A percentile compares a stretch with the other conserved stretches of the same genome.
Evolutionary conservation across 202 grass and related monocot species (phyloP).

Genomic region (Digitaria exilis): DNA sequence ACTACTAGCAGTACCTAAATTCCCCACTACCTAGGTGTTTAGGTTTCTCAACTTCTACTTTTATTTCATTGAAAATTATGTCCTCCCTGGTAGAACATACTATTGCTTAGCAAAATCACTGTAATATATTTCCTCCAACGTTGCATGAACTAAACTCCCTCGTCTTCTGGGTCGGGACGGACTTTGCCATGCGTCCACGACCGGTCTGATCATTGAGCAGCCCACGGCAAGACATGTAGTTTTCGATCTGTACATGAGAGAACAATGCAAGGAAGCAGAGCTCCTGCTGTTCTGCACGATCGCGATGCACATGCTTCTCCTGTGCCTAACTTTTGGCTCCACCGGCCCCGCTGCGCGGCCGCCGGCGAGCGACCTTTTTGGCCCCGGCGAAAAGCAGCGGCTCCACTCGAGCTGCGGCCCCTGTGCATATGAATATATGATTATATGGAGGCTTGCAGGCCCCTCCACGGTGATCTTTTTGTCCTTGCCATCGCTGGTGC

Average conservation of each 20-base stretch:
- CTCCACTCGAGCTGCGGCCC: neutral
- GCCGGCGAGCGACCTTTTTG: neutral
- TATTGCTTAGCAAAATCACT: too few relatives aligned
- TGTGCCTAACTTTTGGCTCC: neutral
- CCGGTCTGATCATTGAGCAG: too few relatives aligned
- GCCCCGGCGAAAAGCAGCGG: neutral
- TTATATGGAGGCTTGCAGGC: neutral
- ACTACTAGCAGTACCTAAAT: slow-evolving; percentile 27
- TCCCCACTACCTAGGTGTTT: too few relatives aligned
- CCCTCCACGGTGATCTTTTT: neutral
- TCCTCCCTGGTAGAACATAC: too few relatives aligned
- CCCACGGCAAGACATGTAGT: too few relatives aligned
- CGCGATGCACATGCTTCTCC: neutral
- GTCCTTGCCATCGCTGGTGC: slow-evolving; percentile 8
- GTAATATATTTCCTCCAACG: too few relatives aligned
- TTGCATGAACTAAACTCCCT: too few relatives aligned
- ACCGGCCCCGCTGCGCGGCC: neutral
- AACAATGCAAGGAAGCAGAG: neutral
- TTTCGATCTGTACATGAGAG: neutral
- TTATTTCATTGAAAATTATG: too few relatives aligned
- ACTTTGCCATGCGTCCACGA: too few relatives aligned
- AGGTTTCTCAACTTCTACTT: too few relatives aligned
- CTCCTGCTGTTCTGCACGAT: neutral
- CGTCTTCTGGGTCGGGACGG: too few relatives aligned
- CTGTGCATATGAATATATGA: too few relatives aligned